Evolutionary conservation across 2,329 filamentous ascomycete genomes (phyloP).

Genomic region (Fusarium ramigenum): DNA sequence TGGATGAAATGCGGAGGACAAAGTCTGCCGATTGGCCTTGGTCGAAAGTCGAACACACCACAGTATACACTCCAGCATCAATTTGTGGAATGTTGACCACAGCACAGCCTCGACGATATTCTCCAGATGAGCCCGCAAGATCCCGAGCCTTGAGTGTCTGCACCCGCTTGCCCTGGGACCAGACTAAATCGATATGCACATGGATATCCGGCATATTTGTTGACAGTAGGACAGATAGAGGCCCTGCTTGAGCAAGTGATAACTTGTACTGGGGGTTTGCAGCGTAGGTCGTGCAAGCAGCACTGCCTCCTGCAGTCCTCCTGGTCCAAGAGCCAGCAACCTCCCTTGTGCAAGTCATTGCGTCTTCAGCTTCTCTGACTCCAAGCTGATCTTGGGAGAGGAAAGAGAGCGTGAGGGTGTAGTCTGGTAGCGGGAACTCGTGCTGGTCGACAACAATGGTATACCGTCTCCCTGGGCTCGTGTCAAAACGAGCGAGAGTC

Average conservation of each 20-base stretch:
- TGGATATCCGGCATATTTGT: conserved; percentile 73
- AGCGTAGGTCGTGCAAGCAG: conserved; percentile 79
- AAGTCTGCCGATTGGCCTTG: conserved; percentile 80
- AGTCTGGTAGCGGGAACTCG: conserved; percentile 74
- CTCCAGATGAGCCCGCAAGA: conserved; percentile 83
- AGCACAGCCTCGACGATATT: conserved; percentile 84
- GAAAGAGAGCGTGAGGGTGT: conserved; percentile 88
- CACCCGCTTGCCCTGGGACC: conserved; percentile 78
- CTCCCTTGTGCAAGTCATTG: conserved; percentile 67
- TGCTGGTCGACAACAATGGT: conserved; percentile 80
- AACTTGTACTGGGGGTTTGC: conserved; percentile 88
- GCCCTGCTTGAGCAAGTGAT: conserved; percentile 62
- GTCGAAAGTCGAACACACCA: conserved; percentile 92
- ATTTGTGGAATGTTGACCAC: conserved; percentile 70
- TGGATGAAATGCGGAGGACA: conserved; percentile 76
- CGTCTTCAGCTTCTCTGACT: conserved; percentile 68
- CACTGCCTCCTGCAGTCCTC: conserved; percentile 85
- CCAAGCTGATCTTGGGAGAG: conserved; percentile 74
- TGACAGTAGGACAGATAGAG: conserved; percentile 78
- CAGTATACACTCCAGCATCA: conserved; percentile 80
- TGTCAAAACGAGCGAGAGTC: conserved; percentile 77
- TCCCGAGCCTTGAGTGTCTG: conserved; percentile 77
- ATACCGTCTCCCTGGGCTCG: conserved; percentile 54
- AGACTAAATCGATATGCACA: conserved; percentile 85
- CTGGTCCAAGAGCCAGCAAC: conserved; percentile 76